A percentile compares a stretch with the other conserved stretches of the same genome.
These are phyloP conservation scores for Avicennia marina DNA, from an alignment of 257 asterid genomes.

Conservation along the genomic window DNA sequence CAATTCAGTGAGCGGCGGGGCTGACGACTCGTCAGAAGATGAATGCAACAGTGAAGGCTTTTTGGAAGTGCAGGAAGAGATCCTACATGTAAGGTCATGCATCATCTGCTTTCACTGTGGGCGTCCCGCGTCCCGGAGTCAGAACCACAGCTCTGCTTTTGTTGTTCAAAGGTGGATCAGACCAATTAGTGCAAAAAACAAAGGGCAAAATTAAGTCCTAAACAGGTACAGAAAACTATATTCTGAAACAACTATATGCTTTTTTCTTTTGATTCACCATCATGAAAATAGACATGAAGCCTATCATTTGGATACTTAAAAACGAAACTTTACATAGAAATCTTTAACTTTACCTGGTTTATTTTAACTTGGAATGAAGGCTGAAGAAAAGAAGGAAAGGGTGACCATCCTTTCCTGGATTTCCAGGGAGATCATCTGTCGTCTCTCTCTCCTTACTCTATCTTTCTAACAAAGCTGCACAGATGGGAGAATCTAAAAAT, in stretches of 20 bases:
- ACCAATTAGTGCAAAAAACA: slow-evolving; percentile 22
- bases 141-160: slow-evolving; percentile 36
- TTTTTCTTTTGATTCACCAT: slow-evolving; percentile 22
- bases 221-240: slow-evolving; percentile 8
- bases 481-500: slow-evolving; percentile 49
- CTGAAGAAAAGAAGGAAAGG: slow-evolving; percentile 22
- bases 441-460: slow-evolving; percentile 9
- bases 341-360: slow-evolving; percentile 38
- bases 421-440: slow-evolving; percentile 17
- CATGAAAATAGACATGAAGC: slow-evolving; percentile 14
- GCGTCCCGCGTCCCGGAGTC: slow-evolving; percentile 38
- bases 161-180: slow-evolving; percentile 32
- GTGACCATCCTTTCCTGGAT: slow-evolving; percentile 25
- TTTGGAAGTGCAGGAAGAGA: slow-evolving; percentile 25
- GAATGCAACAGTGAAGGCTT: slow-evolving; percentile 64
- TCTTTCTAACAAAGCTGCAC: slow-evolving; percentile 24
- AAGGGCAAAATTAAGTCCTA: neutral
- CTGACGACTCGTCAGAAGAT: slow-evolving; percentile 33
- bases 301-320: slow-evolving; percentile 13
- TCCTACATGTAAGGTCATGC: slow-evolving; percentile 49
- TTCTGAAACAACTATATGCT: slow-evolving; percentile 16
- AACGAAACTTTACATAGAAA: slow-evolving; percentile 1
- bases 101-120: slow-evolving; percentile 70
- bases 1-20: slow-evolving; percentile 28
- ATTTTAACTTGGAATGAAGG: slow-evolving; percentile 15